These are phyloP conservation scores for Syzygium jambos DNA, from an alignment of 345 rosid species.

Conservation along the genomic window DNA sequence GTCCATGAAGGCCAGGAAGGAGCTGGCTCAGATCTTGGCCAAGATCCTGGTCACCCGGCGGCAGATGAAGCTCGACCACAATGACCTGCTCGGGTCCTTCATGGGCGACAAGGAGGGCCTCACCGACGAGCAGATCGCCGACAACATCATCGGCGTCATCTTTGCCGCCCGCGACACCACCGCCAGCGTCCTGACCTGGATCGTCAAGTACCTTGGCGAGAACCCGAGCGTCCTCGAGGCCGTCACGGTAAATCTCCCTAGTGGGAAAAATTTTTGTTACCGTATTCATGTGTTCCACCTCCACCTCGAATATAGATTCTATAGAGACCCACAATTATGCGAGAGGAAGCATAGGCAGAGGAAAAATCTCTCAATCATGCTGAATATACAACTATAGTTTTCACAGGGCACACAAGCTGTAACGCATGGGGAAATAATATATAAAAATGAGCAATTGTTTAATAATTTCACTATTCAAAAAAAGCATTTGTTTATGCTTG, in stretches of 20 bases:
- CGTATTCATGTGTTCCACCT: neutral
- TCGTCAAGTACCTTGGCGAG: conserved; percentile 38
- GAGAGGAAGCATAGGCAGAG: neutral
- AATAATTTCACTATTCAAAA: neutral
- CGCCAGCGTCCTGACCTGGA: conserved; percentile 57
- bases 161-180: conserved; percentile 68
- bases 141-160: conserved; percentile 49
- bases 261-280: neutral
- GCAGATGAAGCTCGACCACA: conserved; percentile 17
- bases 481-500: neutral
- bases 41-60: conserved; percentile 16
- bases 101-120: conserved; percentile 23
- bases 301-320: neutral
- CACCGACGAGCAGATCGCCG: conserved; percentile 39
- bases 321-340: neutral
- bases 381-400: neutral
- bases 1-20: conserved; percentile 84
- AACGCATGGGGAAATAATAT: neutral
- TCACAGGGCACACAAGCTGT: neutral
- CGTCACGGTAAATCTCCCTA: conserved; percentile 22
- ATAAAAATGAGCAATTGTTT: neutral
- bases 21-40: conserved; percentile 55
- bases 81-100: conserved; percentile 32
- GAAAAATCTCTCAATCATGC: neutral
- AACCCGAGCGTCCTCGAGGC: conserved; percentile 31